These are phyloP conservation scores for Alternaria novae-zelandiae DNA, from an alignment of 2,329 filamentous ascomycete genomes.

Conservation along the genomic window DNA sequence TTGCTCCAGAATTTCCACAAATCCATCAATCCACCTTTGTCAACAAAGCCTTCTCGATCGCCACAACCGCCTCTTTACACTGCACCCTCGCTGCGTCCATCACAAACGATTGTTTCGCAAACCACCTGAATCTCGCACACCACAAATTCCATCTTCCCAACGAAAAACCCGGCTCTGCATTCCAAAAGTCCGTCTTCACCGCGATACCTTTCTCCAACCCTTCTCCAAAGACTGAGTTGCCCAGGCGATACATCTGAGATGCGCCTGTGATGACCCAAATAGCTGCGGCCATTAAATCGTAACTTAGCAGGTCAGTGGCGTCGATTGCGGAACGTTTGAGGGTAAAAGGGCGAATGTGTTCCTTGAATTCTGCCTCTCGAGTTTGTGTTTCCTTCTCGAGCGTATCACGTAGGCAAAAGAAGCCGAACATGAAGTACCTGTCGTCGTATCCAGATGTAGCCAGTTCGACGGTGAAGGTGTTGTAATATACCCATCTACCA, in stretches of 20 bases:
- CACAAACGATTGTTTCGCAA: not conserved
- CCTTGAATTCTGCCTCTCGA: not conserved
- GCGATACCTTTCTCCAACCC: not conserved
- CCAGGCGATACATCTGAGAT: not conserved
- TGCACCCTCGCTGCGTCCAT: not conserved
- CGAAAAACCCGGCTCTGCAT: not conserved
- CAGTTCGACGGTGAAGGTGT: not conserved
- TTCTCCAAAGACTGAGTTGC: not conserved
- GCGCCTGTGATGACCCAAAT: not conserved
- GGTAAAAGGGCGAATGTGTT: not conserved
- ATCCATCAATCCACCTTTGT: not conserved
- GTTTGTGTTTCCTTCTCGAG: not conserved
- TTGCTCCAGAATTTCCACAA: not conserved
- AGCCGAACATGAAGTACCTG: not conserved
- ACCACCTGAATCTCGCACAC: rapidly evolving
- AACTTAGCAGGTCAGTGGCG: not conserved
- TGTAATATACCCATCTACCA: not conserved
- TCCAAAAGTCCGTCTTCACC: not conserved
- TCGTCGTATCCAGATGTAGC: not conserved
- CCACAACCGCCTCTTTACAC: not conserved
- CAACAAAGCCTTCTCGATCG: not conserved
- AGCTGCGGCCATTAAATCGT: not conserved
- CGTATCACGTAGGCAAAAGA: not conserved
- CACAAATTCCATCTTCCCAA: not conserved
- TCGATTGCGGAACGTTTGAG: not conserved